Conservation (phyloP, 2,329 filamentous ascomycete genomes). For the Fusarium poae region DNA sequence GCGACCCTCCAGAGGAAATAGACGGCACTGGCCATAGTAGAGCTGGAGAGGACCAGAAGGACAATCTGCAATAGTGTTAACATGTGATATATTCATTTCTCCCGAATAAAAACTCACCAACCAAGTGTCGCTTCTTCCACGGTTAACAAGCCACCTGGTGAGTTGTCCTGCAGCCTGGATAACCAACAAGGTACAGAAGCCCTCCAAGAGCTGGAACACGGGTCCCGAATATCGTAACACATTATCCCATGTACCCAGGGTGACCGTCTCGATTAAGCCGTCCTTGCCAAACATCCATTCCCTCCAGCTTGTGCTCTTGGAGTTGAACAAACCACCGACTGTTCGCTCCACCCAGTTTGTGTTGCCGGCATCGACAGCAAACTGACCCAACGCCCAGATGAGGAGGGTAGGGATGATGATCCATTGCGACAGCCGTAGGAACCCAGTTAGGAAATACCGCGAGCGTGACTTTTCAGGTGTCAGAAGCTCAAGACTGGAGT, state of each 20-base stretch:
- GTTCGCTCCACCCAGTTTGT: slow-evolving; percentile 87
- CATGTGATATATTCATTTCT: slow-evolving; percentile 7
- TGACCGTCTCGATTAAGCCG: slow-evolving; percentile 82
- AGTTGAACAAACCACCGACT: slow-evolving; percentile 74
- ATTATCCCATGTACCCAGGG: slow-evolving; percentile 90
- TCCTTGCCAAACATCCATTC: slow-evolving; percentile 92
- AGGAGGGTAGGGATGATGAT: slow-evolving; percentile 85
- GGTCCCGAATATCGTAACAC: slow-evolving; percentile 90
- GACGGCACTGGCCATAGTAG: slow-evolving; percentile 90
- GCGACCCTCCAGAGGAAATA: slow-evolving; percentile 98
- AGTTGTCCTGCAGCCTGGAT: slow-evolving; percentile 96
- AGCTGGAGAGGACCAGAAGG: slow-evolving; percentile 87
- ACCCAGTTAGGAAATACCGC: slow-evolving; percentile 76
- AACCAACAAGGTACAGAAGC: slow-evolving; percentile 95
- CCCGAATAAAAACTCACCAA: slow-evolving; percentile 72
- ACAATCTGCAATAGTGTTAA: slow-evolving; percentile 76
- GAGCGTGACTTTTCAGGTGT: slow-evolving; percentile 84
- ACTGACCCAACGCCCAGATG: slow-evolving; percentile 96
- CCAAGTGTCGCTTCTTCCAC: slow-evolving; percentile 94
- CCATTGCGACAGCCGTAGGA: slow-evolving; percentile 85
- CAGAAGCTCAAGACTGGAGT: slow-evolving; percentile 82
- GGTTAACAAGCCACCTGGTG: slow-evolving; percentile 93
- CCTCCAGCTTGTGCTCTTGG: slow-evolving; percentile 73
- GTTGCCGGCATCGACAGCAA: slow-evolving; percentile 87
- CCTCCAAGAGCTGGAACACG: slow-evolving; percentile 93